A percentile compares a stretch with the other conserved stretches of the same genome.
Conservation (phyloP, 1,284 basidiomycete species). For the Ceratorhiza oryzae-sativae region DNA sequence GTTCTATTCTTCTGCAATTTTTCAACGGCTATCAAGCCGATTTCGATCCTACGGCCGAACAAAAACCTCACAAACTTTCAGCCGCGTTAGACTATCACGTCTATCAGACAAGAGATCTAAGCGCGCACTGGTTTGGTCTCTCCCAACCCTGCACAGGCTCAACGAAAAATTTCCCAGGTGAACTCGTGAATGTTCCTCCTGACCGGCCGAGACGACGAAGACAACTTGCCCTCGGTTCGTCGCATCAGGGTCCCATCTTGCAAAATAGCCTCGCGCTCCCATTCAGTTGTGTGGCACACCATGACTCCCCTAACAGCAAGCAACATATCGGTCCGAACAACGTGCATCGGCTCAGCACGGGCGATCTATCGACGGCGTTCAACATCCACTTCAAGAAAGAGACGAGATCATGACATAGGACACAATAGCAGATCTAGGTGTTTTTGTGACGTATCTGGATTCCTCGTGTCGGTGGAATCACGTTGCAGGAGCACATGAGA, state of each 20-base stretch:
- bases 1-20: too few relatives aligned
- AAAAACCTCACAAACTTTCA: too few relatives aligned
- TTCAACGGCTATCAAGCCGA: too few relatives aligned
- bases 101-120: conserved; percentile 1
- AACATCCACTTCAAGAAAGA: neutral
- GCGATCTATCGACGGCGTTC: neutral
- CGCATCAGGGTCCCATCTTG: neutral
- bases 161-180: too few relatives aligned
- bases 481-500: neutral
- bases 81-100: neutral
- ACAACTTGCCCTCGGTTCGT: neutral
- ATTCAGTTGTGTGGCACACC: neutral
- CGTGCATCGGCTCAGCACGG: neutral
- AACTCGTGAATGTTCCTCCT: neutral
- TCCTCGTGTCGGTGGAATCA: neutral
- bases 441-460: neutral
- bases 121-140: neutral
- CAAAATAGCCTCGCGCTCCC: neutral
- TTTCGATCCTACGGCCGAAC: too few relatives aligned
- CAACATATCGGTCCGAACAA: neutral
- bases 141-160: neutral
- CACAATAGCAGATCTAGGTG: neutral
- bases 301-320: neutral
- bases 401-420: neutral
- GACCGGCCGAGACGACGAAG: neutral